Evolutionary conservation across 768 basidiomycete species (phyloP).

Genomic region (Lyophyllum semitale): DNA sequence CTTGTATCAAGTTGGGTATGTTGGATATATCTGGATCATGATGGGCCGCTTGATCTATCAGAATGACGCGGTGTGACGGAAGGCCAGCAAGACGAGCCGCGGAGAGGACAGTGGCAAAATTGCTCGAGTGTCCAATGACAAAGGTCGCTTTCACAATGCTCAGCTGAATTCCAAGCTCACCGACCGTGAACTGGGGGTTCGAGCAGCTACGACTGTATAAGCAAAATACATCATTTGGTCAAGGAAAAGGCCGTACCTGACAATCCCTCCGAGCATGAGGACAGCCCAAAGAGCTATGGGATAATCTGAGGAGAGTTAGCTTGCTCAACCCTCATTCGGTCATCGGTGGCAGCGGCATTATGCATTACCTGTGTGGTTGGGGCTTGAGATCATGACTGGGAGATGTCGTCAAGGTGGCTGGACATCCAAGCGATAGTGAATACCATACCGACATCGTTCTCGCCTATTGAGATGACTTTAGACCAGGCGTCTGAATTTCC

Average conservation of each 20-base stretch:
- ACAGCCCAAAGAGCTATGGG: constrained; percentile 50
- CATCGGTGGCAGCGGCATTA: not conserved
- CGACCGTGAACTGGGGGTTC: constrained; percentile 53
- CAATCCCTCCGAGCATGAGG: constrained; percentile 50
- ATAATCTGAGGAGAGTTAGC: constrained; percentile 40
- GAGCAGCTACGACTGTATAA: constrained; percentile 44
- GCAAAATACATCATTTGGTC: not conserved
- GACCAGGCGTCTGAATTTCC: not conserved
- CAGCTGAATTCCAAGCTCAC: constrained; percentile 56
- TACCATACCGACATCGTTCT: constrained; percentile 51
- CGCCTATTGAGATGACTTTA: constrained; percentile 30
- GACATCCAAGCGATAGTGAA: not conserved
- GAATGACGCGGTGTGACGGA: constrained; percentile 38
- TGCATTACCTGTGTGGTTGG: constrained; percentile 51
- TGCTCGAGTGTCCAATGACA: constrained; percentile 44
- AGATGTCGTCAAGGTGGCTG: not conserved
- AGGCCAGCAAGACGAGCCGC: constrained; percentile 37
- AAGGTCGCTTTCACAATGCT: constrained; percentile 41
- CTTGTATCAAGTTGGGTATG: constrained; percentile 27
- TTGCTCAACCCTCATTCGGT: not conserved
- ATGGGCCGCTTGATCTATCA: constrained; percentile 29
- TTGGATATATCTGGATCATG: constrained; percentile 14
- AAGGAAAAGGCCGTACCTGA: constrained; percentile 40
- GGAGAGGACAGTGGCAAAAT: constrained; percentile 34
- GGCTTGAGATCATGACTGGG: constrained; percentile 53